phyloP scores from a whole-genome alignment of 1,284 basidiomycete genomes.

The Phellinidium pouzarii region DNA sequence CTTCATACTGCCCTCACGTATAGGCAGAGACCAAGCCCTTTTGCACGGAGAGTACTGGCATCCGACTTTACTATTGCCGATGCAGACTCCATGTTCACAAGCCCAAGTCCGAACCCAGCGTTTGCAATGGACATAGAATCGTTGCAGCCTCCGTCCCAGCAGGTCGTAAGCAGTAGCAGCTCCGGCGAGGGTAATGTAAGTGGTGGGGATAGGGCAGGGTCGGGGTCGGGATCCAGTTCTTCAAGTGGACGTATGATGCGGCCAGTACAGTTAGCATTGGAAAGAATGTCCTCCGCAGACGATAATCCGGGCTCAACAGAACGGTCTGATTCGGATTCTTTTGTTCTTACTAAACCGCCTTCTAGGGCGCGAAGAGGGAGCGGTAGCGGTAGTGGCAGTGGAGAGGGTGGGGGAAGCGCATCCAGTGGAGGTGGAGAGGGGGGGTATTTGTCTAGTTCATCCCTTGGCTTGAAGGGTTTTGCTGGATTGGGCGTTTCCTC shows the following conservation, averaged over 20 bases:
- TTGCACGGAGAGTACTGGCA: neutral
- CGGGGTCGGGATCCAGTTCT: constrained; percentile 18
- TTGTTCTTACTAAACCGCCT: neutral
- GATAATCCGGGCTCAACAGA: constrained; percentile 7
- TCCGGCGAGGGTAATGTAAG: constrained; percentile 14
- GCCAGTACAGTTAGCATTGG: constrained; percentile 11
- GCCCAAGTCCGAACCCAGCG: constrained; percentile 9
- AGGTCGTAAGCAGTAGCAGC: constrained; percentile 3
- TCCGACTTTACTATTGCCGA: constrained; percentile 18
- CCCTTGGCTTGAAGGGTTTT: constrained; percentile 7
- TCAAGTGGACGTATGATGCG: constrained; percentile 20
- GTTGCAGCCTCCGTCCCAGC: neutral
- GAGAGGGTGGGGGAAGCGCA: constrained; percentile 13
- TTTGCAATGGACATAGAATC: constrained; percentile 19
- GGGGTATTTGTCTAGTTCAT: constrained; percentile 14
- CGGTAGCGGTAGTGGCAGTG: constrained; percentile 12
- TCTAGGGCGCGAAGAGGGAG: neutral
- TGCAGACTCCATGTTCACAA: constrained; percentile 19
- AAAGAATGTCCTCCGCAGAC: constrained; percentile 11
- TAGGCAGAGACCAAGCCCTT: neutral
- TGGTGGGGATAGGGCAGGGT: constrained; percentile 12
- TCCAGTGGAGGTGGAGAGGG: constrained; percentile 3
- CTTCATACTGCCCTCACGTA: neutral
- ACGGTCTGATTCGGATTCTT: constrained; percentile 5
- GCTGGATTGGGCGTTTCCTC: constrained; percentile 5